Base-by-base conservation (phyloP, 306 rosid species). In the Cicer judaicum region DNA sequence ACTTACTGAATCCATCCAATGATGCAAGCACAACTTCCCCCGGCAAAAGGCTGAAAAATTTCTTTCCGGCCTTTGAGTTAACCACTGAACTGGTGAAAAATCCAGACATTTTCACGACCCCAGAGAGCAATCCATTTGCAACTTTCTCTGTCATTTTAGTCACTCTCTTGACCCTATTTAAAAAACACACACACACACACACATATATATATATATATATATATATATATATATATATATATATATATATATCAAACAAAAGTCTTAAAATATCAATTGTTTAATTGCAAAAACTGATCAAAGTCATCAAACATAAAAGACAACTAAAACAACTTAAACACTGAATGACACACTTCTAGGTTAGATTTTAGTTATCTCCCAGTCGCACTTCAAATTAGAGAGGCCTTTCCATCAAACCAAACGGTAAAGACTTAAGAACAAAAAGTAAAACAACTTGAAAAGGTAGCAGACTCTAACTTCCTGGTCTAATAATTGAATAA, bases 1-100 rank as follows among this genome's bases (percentile, higher is more conserved):
- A 85, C 96, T 78, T 68, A 93, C 98, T 79, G 78, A 93, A 93
- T 85, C 97, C 98, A 83, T 91, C 98, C 85, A 93, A 81, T n/a
- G 98, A 91, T 46, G 98, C 98, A 64, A 93, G 97, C 72, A 88
- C 60, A 78, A 93, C 85, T 86, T 93, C 97, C 76, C 93, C 96
- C 1, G 98, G 98, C 49, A 93, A 76, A 48, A 88, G 90, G 80
- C 87, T 87, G 79, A 89, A 89, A 68, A 93, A 88, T 29, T 88
- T 93, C 92, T 88, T 82, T 69, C 97, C 98, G 10, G 67, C 87
- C 75, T 65, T 87, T 19, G 98, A 85, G 74, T 89, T 94, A 14
- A 82, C 92, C 80, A 95, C 64, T 14, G 96, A 80, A 81, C 96
- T 80, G 44, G 99, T 85, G 64, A 91, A 91, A 64, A 88, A 75